These are phyloP conservation scores for Citrullus amarus DNA, from an alignment of 306 rosid genomes.

Conservation along the genomic window DNA sequence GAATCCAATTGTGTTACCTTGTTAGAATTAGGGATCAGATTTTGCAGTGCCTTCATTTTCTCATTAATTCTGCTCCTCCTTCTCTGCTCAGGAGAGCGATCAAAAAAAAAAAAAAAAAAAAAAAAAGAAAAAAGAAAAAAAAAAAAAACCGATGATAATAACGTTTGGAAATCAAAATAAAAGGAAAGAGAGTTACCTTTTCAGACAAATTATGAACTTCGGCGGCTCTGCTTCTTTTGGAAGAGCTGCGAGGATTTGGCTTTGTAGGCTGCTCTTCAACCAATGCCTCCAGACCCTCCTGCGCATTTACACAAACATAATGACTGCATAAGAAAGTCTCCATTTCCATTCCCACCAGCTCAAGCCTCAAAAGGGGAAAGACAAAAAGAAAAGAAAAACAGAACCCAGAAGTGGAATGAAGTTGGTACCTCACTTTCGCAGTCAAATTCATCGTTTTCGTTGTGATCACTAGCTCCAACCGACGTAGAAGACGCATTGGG, in stretches of 20 bases:
- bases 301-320: neutral
- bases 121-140: neutral
- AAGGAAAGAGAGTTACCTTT: conserved; percentile 35
- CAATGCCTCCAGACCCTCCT: conserved; percentile 79
- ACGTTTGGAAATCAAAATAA: neutral
- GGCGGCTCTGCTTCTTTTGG: conserved; percentile 93
- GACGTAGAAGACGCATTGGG: conserved; percentile 46
- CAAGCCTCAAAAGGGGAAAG: neutral
- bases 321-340: neutral
- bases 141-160: neutral
- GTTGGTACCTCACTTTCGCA: conserved; percentile 72
- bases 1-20: conserved; percentile 32
- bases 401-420: conserved; percentile 6
- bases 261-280: conserved; percentile 37
- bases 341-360: neutral
- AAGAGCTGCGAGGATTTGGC: conserved; percentile 38
- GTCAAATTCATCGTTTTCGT: conserved; percentile 65
- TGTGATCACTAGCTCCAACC: conserved; percentile 23
- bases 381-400: neutral
- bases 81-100: conserved; percentile 36
- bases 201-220: conserved; percentile 98
- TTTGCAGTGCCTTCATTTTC: conserved; percentile 93
- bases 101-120: neutral
- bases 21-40: conserved; percentile 87
- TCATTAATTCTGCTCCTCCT: conserved; percentile 96